Conservation (phyloP, 2,329 filamentous ascomycete species). For the Zasmidium cellare region DNA sequence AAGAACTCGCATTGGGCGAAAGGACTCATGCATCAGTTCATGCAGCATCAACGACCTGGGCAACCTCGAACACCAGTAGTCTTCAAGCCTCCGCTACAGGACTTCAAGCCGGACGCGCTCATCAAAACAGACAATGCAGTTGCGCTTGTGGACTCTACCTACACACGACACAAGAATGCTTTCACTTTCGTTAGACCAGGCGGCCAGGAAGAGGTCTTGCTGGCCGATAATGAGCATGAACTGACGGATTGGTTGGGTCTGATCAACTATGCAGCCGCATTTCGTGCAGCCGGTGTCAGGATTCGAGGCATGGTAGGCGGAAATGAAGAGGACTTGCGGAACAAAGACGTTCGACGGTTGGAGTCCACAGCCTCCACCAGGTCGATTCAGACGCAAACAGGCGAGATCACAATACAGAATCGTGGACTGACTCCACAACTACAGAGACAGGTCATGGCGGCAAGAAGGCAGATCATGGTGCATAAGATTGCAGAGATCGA, state of each 20-base stretch:
- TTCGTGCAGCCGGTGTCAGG: slow-evolving; percentile 84
- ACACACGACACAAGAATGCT: slow-evolving; percentile 94
- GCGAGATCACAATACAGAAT: slow-evolving; percentile 68
- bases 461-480: slow-evolving; percentile 78
- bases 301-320: slow-evolving; percentile 85
- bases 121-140: slow-evolving; percentile 94
- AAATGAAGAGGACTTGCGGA: slow-evolving; percentile 68
- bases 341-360: slow-evolving; percentile 69
- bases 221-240: slow-evolving; percentile 86
- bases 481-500: slow-evolving; percentile 82
- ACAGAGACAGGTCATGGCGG: slow-evolving; percentile 80
- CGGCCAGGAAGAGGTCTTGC: slow-evolving; percentile 82
- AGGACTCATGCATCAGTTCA: slow-evolving; percentile 83
- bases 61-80: slow-evolving; percentile 75
- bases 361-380: slow-evolving; percentile 51
- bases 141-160: slow-evolving; percentile 78
- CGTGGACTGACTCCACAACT: slow-evolving; percentile 60
- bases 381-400: slow-evolving; percentile 69
- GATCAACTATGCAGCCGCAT: slow-evolving; percentile 93
- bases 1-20: slow-evolving; percentile 92
- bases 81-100: slow-evolving; percentile 84
- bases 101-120: slow-evolving; percentile 90
- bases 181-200: slow-evolving; percentile 88
- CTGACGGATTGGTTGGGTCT: slow-evolving; percentile 97
- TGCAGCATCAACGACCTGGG: slow-evolving; percentile 75